These are phyloP conservation scores for Paramecium pentaurelia DNA, from an alignment of 73 alveolate species.

Conservation along the genomic window DNA sequence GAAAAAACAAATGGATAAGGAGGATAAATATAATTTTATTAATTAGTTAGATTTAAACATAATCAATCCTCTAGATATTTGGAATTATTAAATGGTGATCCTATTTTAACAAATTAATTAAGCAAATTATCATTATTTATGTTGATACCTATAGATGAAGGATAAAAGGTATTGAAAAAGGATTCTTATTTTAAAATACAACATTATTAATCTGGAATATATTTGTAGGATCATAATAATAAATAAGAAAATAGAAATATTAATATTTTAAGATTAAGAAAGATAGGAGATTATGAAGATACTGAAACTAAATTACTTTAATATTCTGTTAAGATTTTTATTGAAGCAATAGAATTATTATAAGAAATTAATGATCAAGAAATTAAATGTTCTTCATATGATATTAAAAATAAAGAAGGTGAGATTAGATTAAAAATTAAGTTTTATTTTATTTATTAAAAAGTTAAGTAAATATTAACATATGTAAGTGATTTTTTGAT, in stretches of 20 bases:
- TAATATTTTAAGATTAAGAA: not conserved
- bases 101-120: not conserved
- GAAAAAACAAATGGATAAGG: not conserved
- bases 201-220: not conserved
- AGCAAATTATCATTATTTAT: not conserved
- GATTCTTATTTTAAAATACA: slow-evolving; percentile 6
- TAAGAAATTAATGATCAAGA: not conserved
- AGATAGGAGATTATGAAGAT: slow-evolving; percentile 20
- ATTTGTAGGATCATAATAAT: not conserved
- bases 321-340: not conserved
- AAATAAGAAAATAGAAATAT: not conserved
- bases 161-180: not conserved
- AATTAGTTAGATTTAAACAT: not conserved
- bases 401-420: not conserved
- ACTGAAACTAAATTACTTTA: not conserved
- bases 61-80: slow-evolving; percentile 14
- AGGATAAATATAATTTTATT: not conserved
- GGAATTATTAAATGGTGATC: not conserved
- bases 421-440: not conserved
- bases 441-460: not conserved
- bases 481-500: not conserved
- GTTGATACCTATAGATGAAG: slow-evolving; percentile 13
- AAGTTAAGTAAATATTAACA: not conserved
- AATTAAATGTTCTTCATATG: not conserved
- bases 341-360: not conserved